A percentile compares a stretch with the other conserved stretches of the same genome.
phyloP scores from a whole-genome alignment of 768 basidiomycete genomes.

The Sporobolomyces phaffii region DNA sequence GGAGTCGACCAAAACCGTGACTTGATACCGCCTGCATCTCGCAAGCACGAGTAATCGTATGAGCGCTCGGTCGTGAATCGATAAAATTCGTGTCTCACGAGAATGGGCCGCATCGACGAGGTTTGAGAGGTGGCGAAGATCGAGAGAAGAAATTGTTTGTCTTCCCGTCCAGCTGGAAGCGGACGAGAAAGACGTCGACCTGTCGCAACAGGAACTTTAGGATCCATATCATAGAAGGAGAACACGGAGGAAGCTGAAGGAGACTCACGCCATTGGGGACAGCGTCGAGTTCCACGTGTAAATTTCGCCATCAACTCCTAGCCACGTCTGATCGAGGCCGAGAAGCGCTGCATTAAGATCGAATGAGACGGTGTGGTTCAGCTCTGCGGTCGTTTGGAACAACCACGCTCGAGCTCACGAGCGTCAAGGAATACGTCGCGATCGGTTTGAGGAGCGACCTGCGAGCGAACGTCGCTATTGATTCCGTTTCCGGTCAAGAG shows the following conservation, averaged over 20 bases:
- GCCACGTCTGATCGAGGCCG: slow-evolving; percentile 18
- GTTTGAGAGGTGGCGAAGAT: background rate
- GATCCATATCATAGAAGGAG: background rate
- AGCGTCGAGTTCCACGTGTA: slow-evolving; percentile 33
- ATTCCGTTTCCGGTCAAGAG: slow-evolving; percentile 35
- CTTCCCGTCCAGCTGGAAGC: slow-evolving; percentile 19
- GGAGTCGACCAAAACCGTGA: slow-evolving; percentile 29
- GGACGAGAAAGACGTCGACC: slow-evolving; percentile 19
- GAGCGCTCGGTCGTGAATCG: too few relatives aligned
- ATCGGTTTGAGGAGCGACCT: background rate
- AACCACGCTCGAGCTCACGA: background rate
- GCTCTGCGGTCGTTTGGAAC: background rate
- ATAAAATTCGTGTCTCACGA: too few relatives aligned
- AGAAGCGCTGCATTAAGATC: too few relatives aligned
- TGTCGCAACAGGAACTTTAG: background rate
- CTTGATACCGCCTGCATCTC: slow-evolving; percentile 16
- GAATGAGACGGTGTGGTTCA: background rate
- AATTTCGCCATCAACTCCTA: background rate
- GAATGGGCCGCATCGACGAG: background rate
- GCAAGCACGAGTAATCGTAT: too few relatives aligned
- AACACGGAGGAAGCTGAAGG: background rate
- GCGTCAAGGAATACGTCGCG: slow-evolving; percentile 31
- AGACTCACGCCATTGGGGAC: slow-evolving; percentile 14
- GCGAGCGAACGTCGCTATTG: slow-evolving; percentile 26
- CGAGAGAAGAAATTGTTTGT: background rate